A percentile compares a stretch with the other conserved stretches of the same genome.
Conservation (phyloP, 306 rosid genomes). For the Morella rubra region DNA sequence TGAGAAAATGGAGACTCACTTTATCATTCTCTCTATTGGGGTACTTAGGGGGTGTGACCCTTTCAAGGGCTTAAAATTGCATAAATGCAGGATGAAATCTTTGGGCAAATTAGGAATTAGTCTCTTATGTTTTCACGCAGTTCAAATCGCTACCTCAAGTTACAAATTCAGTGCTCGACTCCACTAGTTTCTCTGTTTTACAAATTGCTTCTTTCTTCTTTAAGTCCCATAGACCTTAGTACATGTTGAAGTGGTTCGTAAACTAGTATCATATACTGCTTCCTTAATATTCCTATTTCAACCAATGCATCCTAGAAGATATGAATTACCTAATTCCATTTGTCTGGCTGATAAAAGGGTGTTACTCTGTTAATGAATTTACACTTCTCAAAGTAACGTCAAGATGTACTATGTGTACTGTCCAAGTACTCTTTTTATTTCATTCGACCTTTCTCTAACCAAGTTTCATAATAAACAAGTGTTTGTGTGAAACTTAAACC, state of each 20-base stretch:
- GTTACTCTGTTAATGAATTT: not conserved
- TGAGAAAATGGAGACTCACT: no score
- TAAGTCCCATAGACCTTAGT: not conserved
- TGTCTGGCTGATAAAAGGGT: not conserved
- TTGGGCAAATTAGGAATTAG: no score
- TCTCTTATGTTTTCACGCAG: no score
- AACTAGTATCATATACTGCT: slow-evolving; percentile 2
- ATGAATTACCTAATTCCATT: not conserved
- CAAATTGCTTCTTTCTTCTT: no score
- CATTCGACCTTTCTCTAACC: not conserved
- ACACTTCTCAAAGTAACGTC: not conserved
- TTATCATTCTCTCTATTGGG: no score
- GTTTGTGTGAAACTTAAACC: slow-evolving; percentile 11
- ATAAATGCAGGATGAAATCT: no score
- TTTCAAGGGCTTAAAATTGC: no score
- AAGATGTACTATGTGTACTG: not conserved
- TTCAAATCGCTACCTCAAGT: no score
- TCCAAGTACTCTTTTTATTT: not conserved
- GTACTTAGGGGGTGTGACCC: no score
- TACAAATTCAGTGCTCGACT: no score
- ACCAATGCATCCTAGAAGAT: not conserved
- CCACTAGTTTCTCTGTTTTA: no score
- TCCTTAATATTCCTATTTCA: not conserved
- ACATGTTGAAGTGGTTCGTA: not conserved
- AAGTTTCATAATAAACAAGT: slow-evolving; percentile 11